A percentile compares a stretch with the other conserved stretches of the same genome.
These are phyloP conservation scores for Mycosphaerella arachidis DNA, from an alignment of 2,329 filamentous ascomycete species.

Conservation along the genomic window DNA sequence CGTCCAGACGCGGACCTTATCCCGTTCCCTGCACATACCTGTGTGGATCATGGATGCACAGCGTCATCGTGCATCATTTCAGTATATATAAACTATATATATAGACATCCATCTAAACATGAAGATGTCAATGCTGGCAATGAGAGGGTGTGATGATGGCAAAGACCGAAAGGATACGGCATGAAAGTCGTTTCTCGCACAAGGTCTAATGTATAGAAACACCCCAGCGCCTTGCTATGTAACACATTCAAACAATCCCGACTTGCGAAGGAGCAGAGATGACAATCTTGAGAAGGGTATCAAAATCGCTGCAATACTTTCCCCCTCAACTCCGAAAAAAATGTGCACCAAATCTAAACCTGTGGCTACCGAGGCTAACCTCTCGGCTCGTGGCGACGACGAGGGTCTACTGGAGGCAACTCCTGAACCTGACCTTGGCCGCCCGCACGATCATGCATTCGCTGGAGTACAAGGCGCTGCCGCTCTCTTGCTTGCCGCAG, in stretches of 20 bases:
- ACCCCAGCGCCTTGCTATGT: not conserved
- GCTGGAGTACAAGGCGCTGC: slow-evolving; percentile 1
- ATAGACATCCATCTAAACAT: no score
- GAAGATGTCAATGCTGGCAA: no score
- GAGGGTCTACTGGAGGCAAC: slow-evolving; percentile 2
- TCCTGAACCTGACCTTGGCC: not conserved
- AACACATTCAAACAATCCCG: not conserved
- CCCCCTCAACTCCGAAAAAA: not conserved
- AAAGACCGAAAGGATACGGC: no score
- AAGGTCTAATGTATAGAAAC: not conserved
- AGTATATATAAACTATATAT: not conserved
- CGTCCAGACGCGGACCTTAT: not conserved
- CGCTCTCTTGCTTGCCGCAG: not conserved
- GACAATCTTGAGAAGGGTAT: not conserved
- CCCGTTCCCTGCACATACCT: not conserved
- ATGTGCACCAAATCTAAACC: not conserved
- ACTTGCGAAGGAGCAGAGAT: not conserved
- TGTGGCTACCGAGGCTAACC: slow-evolving; percentile 7
- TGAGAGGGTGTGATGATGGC: no score
- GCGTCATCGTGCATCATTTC: no score
- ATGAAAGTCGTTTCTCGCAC: no score
- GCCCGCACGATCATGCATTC: slow-evolving; percentile 5
- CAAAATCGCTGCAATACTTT: not conserved
- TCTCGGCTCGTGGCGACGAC: slow-evolving; percentile 1
- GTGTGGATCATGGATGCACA: not conserved